phyloP scores from a whole-genome alignment of 352 stramenopile genomes.

The Phytophthora europaea region DNA sequence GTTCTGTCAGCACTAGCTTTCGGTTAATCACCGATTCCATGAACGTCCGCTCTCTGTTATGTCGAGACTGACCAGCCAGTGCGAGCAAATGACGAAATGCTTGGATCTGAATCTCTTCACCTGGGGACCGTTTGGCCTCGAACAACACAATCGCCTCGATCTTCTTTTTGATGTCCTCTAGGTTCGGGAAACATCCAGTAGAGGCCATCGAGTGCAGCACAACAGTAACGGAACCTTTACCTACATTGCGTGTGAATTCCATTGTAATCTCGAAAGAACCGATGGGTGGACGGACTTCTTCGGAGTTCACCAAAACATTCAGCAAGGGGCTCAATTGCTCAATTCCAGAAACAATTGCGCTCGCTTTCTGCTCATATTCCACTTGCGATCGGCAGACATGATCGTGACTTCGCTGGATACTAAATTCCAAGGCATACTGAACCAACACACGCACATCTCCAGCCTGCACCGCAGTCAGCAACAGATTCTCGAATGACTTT shows the following conservation, averaged over 20 bases:
- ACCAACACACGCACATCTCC: conserved; percentile 63
- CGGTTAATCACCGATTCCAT: conserved; percentile 75
- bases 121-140: conserved; percentile 70
- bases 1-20: conserved; percentile 69
- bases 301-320: conserved; percentile 50
- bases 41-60: conserved; percentile 65
- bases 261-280: conserved; percentile 70
- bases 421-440: conserved; percentile 47
- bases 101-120: conserved; percentile 67
- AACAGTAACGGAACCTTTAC: conserved; percentile 38
- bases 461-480: conserved; percentile 60
- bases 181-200: conserved; percentile 57
- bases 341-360: conserved; percentile 46
- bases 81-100: conserved; percentile 70
- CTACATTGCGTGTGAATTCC: conserved; percentile 45
- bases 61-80: conserved; percentile 46
- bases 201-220: conserved; percentile 66
- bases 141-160: conserved; percentile 65
- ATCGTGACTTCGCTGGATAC: conserved; percentile 45
- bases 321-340: conserved; percentile 67
- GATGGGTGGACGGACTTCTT: conserved; percentile 23
- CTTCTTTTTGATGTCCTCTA: conserved; percentile 63
- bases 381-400: conserved; percentile 60
- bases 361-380: conserved; percentile 63
- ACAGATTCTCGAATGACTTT: conserved; percentile 70